Evolutionary conservation across 108 stramenopile species (phyloP).

Genomic region (Bacterosira constricta): DNA sequence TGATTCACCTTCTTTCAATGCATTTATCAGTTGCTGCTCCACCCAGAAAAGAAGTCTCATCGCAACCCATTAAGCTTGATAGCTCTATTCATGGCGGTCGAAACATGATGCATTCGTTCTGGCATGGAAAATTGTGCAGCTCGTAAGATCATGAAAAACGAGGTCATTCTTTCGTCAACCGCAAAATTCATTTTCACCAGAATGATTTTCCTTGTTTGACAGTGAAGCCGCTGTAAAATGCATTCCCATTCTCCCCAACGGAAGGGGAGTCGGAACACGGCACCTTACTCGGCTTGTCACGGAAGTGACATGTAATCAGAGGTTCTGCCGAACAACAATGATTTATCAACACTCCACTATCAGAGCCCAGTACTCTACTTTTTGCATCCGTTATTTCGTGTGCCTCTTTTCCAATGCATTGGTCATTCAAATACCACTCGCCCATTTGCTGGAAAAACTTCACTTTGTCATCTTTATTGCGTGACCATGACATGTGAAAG

Average conservation of each 20-base stretch:
- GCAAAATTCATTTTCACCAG: slow-evolving; percentile 33
- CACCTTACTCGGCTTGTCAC: slow-evolving; percentile 77
- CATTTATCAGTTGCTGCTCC: too few relatives aligned
- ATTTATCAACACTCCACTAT: slow-evolving; percentile 29
- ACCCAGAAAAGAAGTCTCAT: too few relatives aligned
- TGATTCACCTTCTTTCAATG: too few relatives aligned
- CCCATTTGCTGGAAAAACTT: slow-evolving; percentile 78
- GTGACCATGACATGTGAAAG: slow-evolving; percentile 88
- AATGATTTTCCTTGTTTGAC: neutral
- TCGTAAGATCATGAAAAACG: too few relatives aligned
- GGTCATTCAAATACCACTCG: slow-evolving; percentile 69
- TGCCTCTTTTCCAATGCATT: slow-evolving; percentile 46
- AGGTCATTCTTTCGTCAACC: too few relatives aligned
- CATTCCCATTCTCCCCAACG: slow-evolving; percentile 53
- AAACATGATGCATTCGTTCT: too few relatives aligned
- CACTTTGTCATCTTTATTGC: slow-evolving; percentile 82
- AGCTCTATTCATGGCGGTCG: too few relatives aligned
- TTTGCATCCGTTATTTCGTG: slow-evolving; percentile 17
- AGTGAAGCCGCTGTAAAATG: slow-evolving; percentile 41
- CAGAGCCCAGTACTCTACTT: too few relatives aligned
- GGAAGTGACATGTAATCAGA: slow-evolving; percentile 67
- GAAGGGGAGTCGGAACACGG: slow-evolving; percentile 67
- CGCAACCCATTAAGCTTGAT: too few relatives aligned
- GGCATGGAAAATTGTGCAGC: too few relatives aligned
- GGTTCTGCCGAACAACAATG: slow-evolving; percentile 75